Evolutionary conservation across 331 rosid species (phyloP).

Genomic region (Arachis monticola): DNA sequence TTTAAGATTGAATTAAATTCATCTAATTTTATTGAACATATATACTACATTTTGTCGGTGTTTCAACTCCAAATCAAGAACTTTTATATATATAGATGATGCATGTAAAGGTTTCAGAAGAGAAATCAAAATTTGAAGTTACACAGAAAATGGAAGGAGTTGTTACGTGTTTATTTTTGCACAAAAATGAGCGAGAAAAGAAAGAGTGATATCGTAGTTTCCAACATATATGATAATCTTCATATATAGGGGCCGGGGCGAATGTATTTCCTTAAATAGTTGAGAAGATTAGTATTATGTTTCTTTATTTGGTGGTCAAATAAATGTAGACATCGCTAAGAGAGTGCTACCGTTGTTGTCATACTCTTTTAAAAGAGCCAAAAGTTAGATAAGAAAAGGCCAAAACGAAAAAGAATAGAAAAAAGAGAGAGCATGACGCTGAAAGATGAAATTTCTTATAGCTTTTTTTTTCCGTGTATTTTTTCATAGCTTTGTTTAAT

Average conservation of each 20-base stretch:
- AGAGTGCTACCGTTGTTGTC: slow-evolving; percentile 17
- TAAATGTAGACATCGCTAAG: slow-evolving; percentile 25
- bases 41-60: too few relatives aligned
- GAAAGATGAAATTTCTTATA: slow-evolving; percentile 19
- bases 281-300: not conserved
- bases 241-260: not conserved
- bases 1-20: too few relatives aligned
- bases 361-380: slow-evolving; percentile 26
- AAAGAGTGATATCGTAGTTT: slow-evolving; percentile 10
- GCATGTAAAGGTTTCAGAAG: not conserved
- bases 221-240: not conserved
- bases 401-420: slow-evolving; percentile 3
- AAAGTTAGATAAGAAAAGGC: slow-evolving; percentile 39
- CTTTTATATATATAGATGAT: not conserved
- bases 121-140: not conserved
- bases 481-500: too few relatives aligned
- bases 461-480: not conserved
- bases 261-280: not conserved
- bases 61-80: too few relatives aligned
- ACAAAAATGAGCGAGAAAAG: not conserved
- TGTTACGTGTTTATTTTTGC: not conserved
- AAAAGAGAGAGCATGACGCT: slow-evolving; percentile 25
- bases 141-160: not conserved
- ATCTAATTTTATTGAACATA: too few relatives aligned
- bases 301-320: not conserved